These are phyloP conservation scores for Rhinocladiella mackenziei DNA, from an alignment of 2,329 filamentous ascomycete genomes.

Conservation along the genomic window DNA sequence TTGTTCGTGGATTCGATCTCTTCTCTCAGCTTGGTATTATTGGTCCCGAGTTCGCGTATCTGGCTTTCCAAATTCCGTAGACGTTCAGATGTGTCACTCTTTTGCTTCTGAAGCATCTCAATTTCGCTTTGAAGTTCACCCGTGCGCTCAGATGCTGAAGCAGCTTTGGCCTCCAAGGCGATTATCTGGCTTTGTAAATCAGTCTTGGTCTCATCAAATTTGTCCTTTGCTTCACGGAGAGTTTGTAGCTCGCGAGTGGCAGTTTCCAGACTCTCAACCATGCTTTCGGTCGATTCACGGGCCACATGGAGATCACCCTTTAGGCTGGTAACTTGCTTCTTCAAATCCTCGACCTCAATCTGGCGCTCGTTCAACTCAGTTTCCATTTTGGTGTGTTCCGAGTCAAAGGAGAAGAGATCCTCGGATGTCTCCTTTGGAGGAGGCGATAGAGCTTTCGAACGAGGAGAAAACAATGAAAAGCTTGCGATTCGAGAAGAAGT, in stretches of 20 bases:
- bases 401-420: slow-evolving; percentile 89
- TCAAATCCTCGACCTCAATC: slow-evolving; percentile 67
- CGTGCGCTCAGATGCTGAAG: slow-evolving; percentile 27
- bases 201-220: slow-evolving; percentile 43
- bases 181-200: slow-evolving; percentile 42
- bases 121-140: slow-evolving; percentile 38
- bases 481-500: slow-evolving; percentile 37
- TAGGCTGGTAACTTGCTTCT: slow-evolving; percentile 63
- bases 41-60: slow-evolving; percentile 29
- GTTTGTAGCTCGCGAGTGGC: slow-evolving; percentile 61
- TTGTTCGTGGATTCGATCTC: slow-evolving; percentile 29
- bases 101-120: slow-evolving; percentile 36
- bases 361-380: slow-evolving; percentile 66
- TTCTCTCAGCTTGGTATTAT: slow-evolving; percentile 28
- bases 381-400: slow-evolving; percentile 78
- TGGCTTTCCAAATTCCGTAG: slow-evolving; percentile 37
- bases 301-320: slow-evolving; percentile 67
- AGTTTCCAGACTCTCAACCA: slow-evolving; percentile 63
- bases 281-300: slow-evolving; percentile 65
- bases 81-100: slow-evolving; percentile 41
- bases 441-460: slow-evolving; percentile 34
- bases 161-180: slow-evolving; percentile 38
- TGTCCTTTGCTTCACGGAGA: slow-evolving; percentile 51
- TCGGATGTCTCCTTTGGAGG: slow-evolving; percentile 47
- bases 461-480: slow-evolving; percentile 40